Evolutionary conservation across 352 stramenopile genomes (phyloP).

Genomic region (Globisporangium canariense): DNA sequence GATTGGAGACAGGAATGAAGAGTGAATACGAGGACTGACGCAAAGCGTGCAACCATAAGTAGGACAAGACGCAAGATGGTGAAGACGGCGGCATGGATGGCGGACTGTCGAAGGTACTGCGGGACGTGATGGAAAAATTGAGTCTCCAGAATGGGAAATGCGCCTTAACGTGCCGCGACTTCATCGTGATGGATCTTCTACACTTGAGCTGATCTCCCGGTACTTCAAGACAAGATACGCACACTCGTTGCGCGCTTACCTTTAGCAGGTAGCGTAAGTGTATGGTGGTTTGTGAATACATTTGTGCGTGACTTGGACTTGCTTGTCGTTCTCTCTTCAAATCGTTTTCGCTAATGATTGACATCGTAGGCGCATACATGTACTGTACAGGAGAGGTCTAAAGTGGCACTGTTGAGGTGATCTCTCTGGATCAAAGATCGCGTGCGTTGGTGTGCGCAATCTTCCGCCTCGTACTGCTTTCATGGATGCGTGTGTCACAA

Average conservation of each 20-base stretch:
- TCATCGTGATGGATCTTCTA: conserved; percentile 21
- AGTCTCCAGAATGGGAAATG: conserved; percentile 8
- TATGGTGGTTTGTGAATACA: too few species aligned
- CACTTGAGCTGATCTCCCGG: conserved; percentile 37
- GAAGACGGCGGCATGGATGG: not conserved
- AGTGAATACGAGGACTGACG: not conserved
- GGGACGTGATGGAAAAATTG: conserved; percentile 17
- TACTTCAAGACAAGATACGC: not conserved
- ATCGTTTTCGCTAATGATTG: too few species aligned
- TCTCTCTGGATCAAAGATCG: too few species aligned
- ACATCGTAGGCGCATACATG: too few species aligned
- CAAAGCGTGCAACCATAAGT: not conserved
- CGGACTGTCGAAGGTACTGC: conserved; percentile 16
- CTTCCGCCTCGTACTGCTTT: too few species aligned
- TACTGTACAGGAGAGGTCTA: too few species aligned
- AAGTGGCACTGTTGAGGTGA: too few species aligned
- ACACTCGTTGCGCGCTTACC: too few species aligned
- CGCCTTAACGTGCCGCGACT: not conserved
- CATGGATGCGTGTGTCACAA: too few species aligned
- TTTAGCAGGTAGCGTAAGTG: too few species aligned
- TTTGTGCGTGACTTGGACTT: not conserved
- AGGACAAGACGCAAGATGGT: not conserved
- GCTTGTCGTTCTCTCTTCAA: not conserved
- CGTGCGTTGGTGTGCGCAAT: too few species aligned
- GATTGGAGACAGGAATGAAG: not conserved